Percentiles rank a stretch among this genome's conserved stretches.
These are phyloP conservation scores for Trichosporon inkin DNA, from an alignment of 1,284 basidiomycete species.

Conservation along the genomic window DNA sequence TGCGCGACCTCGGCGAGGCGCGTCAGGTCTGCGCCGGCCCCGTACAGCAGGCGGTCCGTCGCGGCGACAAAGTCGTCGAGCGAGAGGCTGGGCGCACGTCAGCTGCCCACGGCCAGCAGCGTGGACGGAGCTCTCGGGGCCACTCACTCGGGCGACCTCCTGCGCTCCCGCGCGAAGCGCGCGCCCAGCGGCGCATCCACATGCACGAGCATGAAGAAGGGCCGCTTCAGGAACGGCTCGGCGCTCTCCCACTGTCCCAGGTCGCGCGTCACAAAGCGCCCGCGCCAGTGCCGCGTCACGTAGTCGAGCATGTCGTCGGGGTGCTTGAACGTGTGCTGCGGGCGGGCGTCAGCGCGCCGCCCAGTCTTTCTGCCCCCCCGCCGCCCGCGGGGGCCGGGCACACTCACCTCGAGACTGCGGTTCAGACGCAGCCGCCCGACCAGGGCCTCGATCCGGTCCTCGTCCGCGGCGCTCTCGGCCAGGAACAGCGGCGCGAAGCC, in stretches of 20 bases:
- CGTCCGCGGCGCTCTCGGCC: constrained; percentile 15
- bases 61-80: constrained; percentile 65
- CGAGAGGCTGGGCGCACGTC: constrained; percentile 42
- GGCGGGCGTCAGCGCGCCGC: not conserved
- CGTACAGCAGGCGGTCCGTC: constrained; percentile 58
- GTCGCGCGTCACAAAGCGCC: constrained; percentile 75
- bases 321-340: constrained; percentile 54
- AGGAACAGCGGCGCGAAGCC: constrained; percentile 52
- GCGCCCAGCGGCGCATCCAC: constrained; percentile 77
- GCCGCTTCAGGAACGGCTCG: constrained; percentile 74
- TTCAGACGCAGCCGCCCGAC: not conserved
- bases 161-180: constrained; percentile 45
- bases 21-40: constrained; percentile 43
- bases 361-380: too few relatives aligned
- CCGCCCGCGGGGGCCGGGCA: too few relatives aligned
- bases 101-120: not conserved
- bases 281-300: constrained; percentile 76
- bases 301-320: constrained; percentile 63
- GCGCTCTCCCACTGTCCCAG: constrained; percentile 58
- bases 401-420: constrained; percentile 1
- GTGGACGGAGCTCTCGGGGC: not conserved
- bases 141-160: constrained; percentile 1
- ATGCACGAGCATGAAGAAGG: constrained; percentile 80
- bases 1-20: constrained; percentile 48
- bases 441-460: not conserved